Evolutionary conservation across 228 moss, liverwort and hornwort genomes (phyloP), one percentile per base, ranked within the genome.

Genomic region (Sphagnum magellanicum): DNA sequence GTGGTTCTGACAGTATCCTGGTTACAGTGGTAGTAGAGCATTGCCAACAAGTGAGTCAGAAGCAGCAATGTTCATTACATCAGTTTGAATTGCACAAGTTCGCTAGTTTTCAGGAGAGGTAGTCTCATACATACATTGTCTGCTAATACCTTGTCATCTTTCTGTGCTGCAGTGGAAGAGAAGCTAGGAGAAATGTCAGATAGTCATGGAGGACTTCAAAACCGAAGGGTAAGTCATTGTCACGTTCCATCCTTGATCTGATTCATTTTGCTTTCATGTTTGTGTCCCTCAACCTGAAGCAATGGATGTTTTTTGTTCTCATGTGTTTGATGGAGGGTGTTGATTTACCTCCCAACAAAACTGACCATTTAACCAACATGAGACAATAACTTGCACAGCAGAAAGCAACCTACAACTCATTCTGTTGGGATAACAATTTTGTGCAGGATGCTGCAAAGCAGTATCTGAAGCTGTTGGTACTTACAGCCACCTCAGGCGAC

Each of bases 381-480:
- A 32, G 32, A 32, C 32, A 32, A 32, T 32, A 32, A 32, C 32
- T 32, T 32, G 32, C 32, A 32, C 32, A 32, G 32, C 32, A 3
- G 3, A 2, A 32, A 32, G 32, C 32, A 32, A 32, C 3, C 32
- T 32, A 32, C 32, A 32, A 32, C 32, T 32, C 32, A 32, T 32
- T 32, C 1, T 32, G 32, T 32, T 32, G 32, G 32, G 32, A 32
- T 32, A 32, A 32, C 32, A 32, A 32, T 32, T 32, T 32, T 32
- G 66, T 79, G 72, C 85, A 94, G 93, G 94, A 94, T 79, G 75
- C 86, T 67, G 91, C 89, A 58, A 86, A 84, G 71, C 83, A 86
- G 48, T 94, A 88, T 64, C 67, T 94, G 60, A 94, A 81, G 76
- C 86, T 94, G 47, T 73, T 94, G 77, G 87, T 94, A 63, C 81